These are phyloP conservation scores for Maudiozyma barnettii DNA, from an alignment of 805 yeast species.

Conservation along the genomic window DNA sequence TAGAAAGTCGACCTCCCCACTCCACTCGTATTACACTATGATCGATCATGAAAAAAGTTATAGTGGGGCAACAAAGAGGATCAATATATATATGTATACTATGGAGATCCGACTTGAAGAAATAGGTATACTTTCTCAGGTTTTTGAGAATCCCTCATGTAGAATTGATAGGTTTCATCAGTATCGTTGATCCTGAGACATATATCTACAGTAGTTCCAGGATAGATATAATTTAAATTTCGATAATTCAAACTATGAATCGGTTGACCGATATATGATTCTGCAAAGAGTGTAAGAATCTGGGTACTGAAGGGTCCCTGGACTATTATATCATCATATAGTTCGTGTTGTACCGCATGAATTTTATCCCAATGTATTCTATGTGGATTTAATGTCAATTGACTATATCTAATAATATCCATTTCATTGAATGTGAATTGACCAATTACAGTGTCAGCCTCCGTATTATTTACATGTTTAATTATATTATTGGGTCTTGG, in stretches of 20 bases:
- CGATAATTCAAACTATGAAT: slow-evolving; percentile 33
- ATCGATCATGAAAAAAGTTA: too few species aligned
- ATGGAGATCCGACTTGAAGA: not conserved
- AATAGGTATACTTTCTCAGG: slow-evolving; percentile 1
- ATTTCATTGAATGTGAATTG: slow-evolving; percentile 30
- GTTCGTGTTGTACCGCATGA: slow-evolving; percentile 48
- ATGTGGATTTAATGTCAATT: slow-evolving; percentile 76
- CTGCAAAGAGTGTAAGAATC: slow-evolving; percentile 45
- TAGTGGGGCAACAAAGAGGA: too few species aligned
- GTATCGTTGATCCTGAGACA: not conserved
- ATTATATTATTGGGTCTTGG: slow-evolving; percentile 1
- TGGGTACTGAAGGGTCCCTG: slow-evolving; percentile 79
- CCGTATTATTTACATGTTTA: not conserved
- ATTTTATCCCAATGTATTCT: slow-evolving; percentile 61
- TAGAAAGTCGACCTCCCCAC: too few species aligned
- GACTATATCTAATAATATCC: slow-evolving; percentile 50
- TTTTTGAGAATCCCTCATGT: slow-evolving; percentile 45
- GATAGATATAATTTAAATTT: slow-evolving; percentile 36
- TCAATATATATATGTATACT: too few species aligned
- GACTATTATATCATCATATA: slow-evolving; percentile 50
- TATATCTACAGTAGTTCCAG: slow-evolving; percentile 21
- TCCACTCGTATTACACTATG: too few species aligned
- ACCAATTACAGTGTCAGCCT: slow-evolving; percentile 1
- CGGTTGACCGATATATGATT: slow-evolving; percentile 10
- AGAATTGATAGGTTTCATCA: slow-evolving; percentile 34